Evolutionary conservation across 257 asterid genomes (phyloP).

Genomic region (Misopates orontium): DNA sequence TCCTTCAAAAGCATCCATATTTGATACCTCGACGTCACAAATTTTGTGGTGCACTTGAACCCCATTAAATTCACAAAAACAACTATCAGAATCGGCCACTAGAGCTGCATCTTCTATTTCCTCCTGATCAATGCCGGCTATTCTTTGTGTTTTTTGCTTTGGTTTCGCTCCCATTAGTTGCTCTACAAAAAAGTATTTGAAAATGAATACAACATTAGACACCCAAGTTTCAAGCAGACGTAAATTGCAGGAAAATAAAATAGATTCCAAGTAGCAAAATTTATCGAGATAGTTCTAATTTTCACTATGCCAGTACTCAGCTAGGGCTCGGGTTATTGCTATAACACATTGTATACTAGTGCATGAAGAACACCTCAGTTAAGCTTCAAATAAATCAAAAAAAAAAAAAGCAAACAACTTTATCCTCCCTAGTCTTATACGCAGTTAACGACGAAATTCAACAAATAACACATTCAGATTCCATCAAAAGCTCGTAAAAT

Average conservation of each 20-base stretch:
- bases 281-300: background rate
- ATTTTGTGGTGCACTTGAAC: slow-evolving; percentile 87
- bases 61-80: slow-evolving; percentile 83
- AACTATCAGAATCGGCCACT: slow-evolving; percentile 85
- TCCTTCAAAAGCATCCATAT: slow-evolving; percentile 33
- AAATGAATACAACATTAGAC: slow-evolving; percentile 1
- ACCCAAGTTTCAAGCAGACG: background rate
- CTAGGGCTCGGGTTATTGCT: background rate
- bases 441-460: background rate
- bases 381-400: background rate
- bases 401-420: background rate
- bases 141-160: slow-evolving; percentile 36
- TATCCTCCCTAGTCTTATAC: background rate
- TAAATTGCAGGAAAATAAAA: background rate
- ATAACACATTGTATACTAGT: background rate
- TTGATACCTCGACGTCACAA: slow-evolving; percentile 45
- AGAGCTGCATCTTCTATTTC: slow-evolving; percentile 66
- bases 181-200: slow-evolving; percentile 40
- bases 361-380: background rate
- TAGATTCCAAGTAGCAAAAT: background rate
- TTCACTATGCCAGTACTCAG: background rate
- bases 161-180: slow-evolving; percentile 41
- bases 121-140: slow-evolving; percentile 70
- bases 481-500: background rate
- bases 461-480: too few species aligned